Evolutionary conservation across 2,329 filamentous ascomycete genomes (phyloP).

Genomic region (Ceratocystiopsis minuta): DNA sequence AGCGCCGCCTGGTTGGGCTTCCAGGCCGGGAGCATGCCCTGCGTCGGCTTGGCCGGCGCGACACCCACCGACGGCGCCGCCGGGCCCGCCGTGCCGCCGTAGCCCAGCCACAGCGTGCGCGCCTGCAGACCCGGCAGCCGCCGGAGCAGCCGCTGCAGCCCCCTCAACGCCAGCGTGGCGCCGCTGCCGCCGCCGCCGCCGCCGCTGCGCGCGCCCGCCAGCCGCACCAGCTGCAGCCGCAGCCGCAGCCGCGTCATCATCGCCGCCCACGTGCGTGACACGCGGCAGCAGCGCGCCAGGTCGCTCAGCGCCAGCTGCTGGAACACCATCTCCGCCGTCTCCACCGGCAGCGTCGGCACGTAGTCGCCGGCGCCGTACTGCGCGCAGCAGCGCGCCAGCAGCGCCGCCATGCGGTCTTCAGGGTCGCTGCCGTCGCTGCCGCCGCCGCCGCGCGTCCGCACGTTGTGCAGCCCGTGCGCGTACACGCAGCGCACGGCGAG

Average conservation of each 20-base stretch:
- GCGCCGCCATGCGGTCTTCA: neutral
- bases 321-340: slow-evolving; percentile 5
- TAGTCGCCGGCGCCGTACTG: slow-evolving; percentile 5
- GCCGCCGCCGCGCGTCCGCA: slow-evolving; percentile 2
- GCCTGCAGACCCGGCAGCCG: slow-evolving; percentile 1
- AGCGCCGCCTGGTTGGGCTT: no score
- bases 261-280: slow-evolving; percentile 3
- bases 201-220: no score
- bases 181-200: no score
- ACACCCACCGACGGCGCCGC: no score
- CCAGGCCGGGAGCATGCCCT: no score
- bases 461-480: slow-evolving; percentile 7
- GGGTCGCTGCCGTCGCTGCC: no score
- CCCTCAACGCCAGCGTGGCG: no score
- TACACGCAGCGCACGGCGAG: slow-evolving; percentile 8
- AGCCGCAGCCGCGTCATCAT: neutral
- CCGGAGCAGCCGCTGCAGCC: slow-evolving; percentile 1
- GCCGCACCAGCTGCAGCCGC: neutral
- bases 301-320: slow-evolving; percentile 2
- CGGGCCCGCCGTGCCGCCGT: no score
- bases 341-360: slow-evolving; percentile 5
- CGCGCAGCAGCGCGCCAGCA: slow-evolving; percentile 2
- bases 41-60: no score
- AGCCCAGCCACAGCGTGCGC: neutral
- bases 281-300: slow-evolving; percentile 2